Percentiles rank a stretch among this genome's conserved stretches.
These are phyloP conservation scores for Aspergillus flavus DNA, from an alignment of 2,329 filamentous ascomycete species.

Conservation along the genomic window DNA sequence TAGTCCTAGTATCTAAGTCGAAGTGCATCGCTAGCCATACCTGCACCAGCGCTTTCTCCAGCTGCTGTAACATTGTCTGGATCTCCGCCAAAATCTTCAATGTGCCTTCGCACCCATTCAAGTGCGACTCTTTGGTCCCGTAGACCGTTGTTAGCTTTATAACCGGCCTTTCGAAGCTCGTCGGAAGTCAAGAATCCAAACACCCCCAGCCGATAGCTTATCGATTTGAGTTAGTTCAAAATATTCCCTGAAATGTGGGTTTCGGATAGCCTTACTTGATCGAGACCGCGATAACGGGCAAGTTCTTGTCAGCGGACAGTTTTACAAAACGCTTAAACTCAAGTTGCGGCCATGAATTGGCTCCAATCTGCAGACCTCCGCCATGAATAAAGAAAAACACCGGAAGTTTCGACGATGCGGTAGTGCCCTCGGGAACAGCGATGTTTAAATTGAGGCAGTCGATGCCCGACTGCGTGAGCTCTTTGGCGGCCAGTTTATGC, in stretches of 20 bases:
- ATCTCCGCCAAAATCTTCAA: conserved; percentile 46
- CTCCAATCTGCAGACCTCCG: conserved; percentile 53
- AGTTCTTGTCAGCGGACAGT: conserved; percentile 45
- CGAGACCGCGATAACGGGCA: conserved; percentile 51
- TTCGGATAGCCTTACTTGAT: conserved; percentile 43
- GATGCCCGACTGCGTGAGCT: conserved; percentile 46
- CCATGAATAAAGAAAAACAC: conserved; percentile 59
- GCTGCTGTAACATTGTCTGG: conserved; percentile 43
- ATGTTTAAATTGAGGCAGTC: conserved; percentile 59
- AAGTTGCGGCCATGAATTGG: conserved; percentile 57
- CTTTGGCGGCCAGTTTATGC: conserved; percentile 46
- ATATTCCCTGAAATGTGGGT: neutral
- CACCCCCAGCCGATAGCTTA: conserved; percentile 51
- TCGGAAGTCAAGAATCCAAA: conserved; percentile 53
- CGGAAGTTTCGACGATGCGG: conserved; percentile 42
- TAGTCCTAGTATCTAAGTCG: neutral
- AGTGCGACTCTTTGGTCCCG: conserved; percentile 51
- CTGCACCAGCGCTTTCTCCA: conserved; percentile 53
- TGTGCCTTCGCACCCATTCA: conserved; percentile 45
- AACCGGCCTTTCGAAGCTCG: conserved; percentile 50
- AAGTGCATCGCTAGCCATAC: conserved; percentile 24
- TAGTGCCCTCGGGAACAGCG: conserved; percentile 42
- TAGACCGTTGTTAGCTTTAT: conserved; percentile 49
- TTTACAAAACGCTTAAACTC: conserved; percentile 50
- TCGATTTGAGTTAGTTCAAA: conserved; percentile 9